These are phyloP conservation scores for Ettlia oleoabundans DNA, from an alignment of 139 green algal genomes.

Conservation along the genomic window DNA sequence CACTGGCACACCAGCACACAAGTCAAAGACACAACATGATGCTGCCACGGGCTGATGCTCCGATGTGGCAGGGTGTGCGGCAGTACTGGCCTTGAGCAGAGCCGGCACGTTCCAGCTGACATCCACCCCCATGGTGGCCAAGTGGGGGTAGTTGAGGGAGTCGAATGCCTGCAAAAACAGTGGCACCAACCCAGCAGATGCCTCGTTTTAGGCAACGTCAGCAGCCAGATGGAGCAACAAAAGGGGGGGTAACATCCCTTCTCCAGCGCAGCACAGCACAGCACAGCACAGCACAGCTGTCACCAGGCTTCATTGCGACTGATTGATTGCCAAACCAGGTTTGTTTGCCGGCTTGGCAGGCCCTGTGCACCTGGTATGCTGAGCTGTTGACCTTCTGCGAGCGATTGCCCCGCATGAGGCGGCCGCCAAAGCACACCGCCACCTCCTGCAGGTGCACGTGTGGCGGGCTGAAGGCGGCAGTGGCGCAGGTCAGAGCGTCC, in stretches of 20 bases:
- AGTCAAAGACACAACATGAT: neutral
- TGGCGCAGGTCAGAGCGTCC: conserved; percentile 75
- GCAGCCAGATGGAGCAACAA: no score
- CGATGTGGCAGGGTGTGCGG: neutral
- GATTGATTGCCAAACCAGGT: neutral
- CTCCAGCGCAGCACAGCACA: no score
- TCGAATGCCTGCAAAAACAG: conserved; percentile 66
- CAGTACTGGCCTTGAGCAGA: conserved; percentile 48
- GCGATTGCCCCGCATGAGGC: conserved; percentile 89
- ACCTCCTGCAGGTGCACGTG: conserved; percentile 76
- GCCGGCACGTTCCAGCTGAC: conserved; percentile 62
- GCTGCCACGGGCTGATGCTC: neutral
- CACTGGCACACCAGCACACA: no score
- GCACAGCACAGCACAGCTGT: neutral
- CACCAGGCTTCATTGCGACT: neutral
- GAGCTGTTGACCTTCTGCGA: conserved; percentile 71
- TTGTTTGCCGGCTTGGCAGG: no score
- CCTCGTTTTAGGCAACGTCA: no score
- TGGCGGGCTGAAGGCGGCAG: conserved; percentile 66
- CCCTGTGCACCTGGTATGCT: conserved; percentile 50
- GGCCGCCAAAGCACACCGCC: conserved; percentile 90
- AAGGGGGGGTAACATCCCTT: no score
- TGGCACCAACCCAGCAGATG: no score
- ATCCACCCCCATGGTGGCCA: conserved; percentile 87
- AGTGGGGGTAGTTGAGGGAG: conserved; percentile 72